Percentiles rank a stretch among this genome's conserved stretches.
These are phyloP conservation scores for Solanum tarijense DNA, from an alignment of 257 asterid species.

Conservation along the genomic window DNA sequence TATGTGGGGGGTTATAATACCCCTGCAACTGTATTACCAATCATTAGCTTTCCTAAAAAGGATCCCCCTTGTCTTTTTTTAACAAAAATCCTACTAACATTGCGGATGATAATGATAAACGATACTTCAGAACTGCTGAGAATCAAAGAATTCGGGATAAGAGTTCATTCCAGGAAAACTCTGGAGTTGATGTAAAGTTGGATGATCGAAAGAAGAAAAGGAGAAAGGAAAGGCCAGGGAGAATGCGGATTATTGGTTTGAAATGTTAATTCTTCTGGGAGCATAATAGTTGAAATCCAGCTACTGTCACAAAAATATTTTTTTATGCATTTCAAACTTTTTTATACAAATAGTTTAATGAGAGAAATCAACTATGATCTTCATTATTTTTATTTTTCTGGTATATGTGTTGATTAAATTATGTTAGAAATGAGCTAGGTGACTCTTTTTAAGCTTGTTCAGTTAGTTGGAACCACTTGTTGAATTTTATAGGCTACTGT, in stretches of 20 bases:
- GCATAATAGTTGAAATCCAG: not conserved
- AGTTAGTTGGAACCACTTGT: too few relatives aligned
- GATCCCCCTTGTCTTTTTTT: not conserved
- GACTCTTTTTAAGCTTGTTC: not conserved
- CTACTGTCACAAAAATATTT: not conserved
- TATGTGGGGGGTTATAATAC: not conserved
- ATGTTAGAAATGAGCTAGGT: not conserved
- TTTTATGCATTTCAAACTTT: not conserved
- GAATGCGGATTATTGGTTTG: not conserved
- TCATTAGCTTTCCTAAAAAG: not conserved
- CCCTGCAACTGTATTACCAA: not conserved
- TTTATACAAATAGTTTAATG: not conserved
- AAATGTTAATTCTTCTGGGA: not conserved
- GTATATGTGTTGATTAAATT: not conserved
- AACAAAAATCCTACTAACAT: conserved; percentile 76
- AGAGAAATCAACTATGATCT: not conserved
- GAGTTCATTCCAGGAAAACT: not conserved
- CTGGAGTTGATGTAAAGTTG: not conserved
- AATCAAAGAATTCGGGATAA: conserved; percentile 25
- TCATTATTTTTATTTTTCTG: not conserved
- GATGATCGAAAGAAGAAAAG: conserved; percentile 26
- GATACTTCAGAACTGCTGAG: conserved; percentile 31
- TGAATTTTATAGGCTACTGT: too few relatives aligned
- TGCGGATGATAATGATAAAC: conserved; percentile 35
- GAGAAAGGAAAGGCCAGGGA: conserved; percentile 13